Conservation (phyloP, 345 rosid genomes). For the Eucalyptus fibrosa region DNA sequence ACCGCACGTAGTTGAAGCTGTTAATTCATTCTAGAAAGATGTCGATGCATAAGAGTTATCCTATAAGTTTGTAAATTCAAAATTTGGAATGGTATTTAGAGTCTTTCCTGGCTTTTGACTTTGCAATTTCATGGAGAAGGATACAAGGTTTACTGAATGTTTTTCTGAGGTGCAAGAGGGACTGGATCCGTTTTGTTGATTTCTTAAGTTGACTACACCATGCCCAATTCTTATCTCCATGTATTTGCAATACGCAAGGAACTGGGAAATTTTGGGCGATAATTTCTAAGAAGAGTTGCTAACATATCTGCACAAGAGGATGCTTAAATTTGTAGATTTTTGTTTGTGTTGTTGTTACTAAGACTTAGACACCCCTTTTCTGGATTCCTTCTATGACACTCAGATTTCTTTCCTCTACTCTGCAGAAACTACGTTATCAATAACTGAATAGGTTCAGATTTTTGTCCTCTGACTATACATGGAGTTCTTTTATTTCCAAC, state of each 20-base stretch:
- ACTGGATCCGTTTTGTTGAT: background rate
- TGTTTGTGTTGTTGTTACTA: background rate
- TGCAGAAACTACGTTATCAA: background rate
- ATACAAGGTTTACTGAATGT: background rate
- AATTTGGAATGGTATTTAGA: background rate
- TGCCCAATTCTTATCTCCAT: background rate
- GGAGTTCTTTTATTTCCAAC: background rate
- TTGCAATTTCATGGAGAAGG: background rate
- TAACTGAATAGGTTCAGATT: background rate
- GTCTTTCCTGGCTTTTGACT: background rate
- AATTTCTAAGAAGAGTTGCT: background rate
- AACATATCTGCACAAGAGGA: background rate
- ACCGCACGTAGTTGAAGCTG: background rate
- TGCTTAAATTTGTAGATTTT: background rate
- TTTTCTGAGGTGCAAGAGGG: background rate
- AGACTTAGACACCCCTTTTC: background rate
- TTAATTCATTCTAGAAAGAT: background rate
- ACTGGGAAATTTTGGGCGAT: background rate
- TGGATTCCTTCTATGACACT: background rate
- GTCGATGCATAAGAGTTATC: background rate
- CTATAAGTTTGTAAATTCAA: background rate
- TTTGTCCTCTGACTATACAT: background rate
- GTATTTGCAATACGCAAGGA: rapidly evolving
- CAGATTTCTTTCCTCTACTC: background rate
- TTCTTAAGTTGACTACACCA: background rate